These are phyloP conservation scores for Penicillium frequentans DNA, from an alignment of 2,329 filamentous ascomycete genomes.

Conservation along the genomic window DNA sequence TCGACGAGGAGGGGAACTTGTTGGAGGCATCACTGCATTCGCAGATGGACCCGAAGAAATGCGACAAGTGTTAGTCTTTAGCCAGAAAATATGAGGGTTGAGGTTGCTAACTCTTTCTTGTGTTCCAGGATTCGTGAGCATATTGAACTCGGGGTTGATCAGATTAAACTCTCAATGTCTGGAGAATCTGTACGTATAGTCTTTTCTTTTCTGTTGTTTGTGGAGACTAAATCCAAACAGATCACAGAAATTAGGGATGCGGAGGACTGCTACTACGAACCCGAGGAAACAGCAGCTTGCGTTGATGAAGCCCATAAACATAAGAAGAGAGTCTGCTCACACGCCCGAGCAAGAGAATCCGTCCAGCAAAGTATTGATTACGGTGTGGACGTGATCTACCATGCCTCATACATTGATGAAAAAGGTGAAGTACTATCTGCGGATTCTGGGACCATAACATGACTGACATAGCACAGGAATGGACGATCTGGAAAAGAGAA, in stretches of 20 bases:
- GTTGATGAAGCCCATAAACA: background rate
- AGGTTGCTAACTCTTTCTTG: too few species aligned
- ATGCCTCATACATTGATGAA: background rate
- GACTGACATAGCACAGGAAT: background rate
- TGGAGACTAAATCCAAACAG: background rate
- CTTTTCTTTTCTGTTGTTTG: accelerated
- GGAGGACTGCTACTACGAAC: background rate
- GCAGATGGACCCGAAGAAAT: slow-evolving; percentile 32
- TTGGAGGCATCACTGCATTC: slow-evolving; percentile 44
- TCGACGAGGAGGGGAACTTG: slow-evolving; percentile 43
- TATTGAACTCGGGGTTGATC: background rate
- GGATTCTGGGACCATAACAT: background rate
- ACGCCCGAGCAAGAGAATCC: background rate
- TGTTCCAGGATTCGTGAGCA: background rate
- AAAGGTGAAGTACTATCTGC: background rate
- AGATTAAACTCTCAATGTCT: background rate
- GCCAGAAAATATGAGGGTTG: too few species aligned
- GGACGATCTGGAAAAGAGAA: background rate
- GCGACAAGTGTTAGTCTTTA: background rate
- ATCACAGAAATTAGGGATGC: background rate
- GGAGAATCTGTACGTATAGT: background rate
- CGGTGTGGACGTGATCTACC: background rate
- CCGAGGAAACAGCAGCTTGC: background rate
- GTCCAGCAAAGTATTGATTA: background rate
- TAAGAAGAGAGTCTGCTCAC: background rate